Conservation (phyloP, 1,284 basidiomycete species). For the Sutorius eximius region DNA sequence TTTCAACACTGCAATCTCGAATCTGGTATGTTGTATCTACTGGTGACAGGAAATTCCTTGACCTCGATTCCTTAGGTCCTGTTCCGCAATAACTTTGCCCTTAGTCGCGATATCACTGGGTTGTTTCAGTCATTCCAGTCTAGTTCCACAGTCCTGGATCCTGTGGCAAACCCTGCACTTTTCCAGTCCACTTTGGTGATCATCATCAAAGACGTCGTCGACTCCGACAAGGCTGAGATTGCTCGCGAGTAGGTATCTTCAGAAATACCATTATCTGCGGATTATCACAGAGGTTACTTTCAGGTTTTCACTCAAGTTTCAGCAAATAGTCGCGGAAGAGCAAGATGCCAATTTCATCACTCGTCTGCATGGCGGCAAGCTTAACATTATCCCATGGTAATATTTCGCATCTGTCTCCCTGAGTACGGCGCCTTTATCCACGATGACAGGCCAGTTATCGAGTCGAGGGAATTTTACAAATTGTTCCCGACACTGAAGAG, state of each 20-base stretch:
- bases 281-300: neutral
- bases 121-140: slow-evolving; percentile 67
- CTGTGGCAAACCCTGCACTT: slow-evolving; percentile 53
- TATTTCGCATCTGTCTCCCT: neutral
- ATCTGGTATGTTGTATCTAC: slow-evolving; percentile 43
- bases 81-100: slow-evolving; percentile 63
- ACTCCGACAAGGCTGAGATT: slow-evolving; percentile 55
- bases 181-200: slow-evolving; percentile 61
- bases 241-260: slow-evolving; percentile 46
- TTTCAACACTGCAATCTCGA: slow-evolving; percentile 64
- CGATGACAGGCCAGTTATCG: slow-evolving; percentile 53
- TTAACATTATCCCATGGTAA: slow-evolving; percentile 55
- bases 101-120: slow-evolving; percentile 57
- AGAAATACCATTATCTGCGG: neutral
- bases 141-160: slow-evolving; percentile 57
- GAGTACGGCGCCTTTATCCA: neutral
- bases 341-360: slow-evolving; percentile 63
- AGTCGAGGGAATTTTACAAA: slow-evolving; percentile 56
- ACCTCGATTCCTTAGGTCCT: slow-evolving; percentile 45
- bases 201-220: slow-evolving; percentile 66
- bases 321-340: slow-evolving; percentile 56
- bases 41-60: neutral
- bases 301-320: slow-evolving; percentile 55
- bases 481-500: slow-evolving; percentile 49
- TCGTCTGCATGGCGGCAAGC: slow-evolving; percentile 49